A percentile compares a stretch with the other conserved stretches of the same genome.
Evolutionary conservation across 2,329 filamentous ascomycete genomes (phyloP).

Genomic region (Diplodia seriata): DNA sequence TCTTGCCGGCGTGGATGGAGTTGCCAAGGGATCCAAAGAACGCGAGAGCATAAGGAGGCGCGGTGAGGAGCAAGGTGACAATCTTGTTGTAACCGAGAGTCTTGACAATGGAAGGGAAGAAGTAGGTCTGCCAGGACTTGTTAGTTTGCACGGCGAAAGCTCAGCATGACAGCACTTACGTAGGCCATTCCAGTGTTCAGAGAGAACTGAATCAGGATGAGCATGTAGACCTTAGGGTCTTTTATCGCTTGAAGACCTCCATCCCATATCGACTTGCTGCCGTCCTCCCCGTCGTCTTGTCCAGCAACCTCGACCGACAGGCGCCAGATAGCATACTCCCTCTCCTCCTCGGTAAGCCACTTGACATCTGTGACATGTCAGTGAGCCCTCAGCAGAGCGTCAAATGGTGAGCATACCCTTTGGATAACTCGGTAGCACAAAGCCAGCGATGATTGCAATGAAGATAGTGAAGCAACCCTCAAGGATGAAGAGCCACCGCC

Average conservation of each 20-base stretch:
- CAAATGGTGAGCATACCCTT: conserved; percentile 16
- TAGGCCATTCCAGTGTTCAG: conserved; percentile 60
- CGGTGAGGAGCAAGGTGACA: conserved; percentile 34
- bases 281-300: conserved; percentile 61
- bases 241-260: conserved; percentile 66
- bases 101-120: conserved; percentile 62
- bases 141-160: conserved; percentile 41
- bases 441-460: conserved; percentile 43
- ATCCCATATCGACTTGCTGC: conserved; percentile 60
- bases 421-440: conserved; percentile 50
- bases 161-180: conserved; percentile 44
- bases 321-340: conserved; percentile 52
- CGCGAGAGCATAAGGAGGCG: conserved; percentile 66
- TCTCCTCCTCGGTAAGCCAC: conserved; percentile 45
- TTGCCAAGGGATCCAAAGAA: conserved; percentile 59
- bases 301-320: conserved; percentile 66
- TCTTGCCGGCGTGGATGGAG: conserved; percentile 52
- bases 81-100: conserved; percentile 35
- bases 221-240: conserved; percentile 68
- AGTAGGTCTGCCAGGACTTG: conserved; percentile 65
- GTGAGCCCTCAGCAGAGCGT: not conserved
- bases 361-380: conserved; percentile 63
- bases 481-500: conserved; percentile 47
- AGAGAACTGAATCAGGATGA: conserved; percentile 60
- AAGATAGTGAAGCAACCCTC: conserved; percentile 48